phyloP scores from a whole-genome alignment of 2,329 filamentous ascomycete species.

The Thermothelomyces thermophilus region DNA sequence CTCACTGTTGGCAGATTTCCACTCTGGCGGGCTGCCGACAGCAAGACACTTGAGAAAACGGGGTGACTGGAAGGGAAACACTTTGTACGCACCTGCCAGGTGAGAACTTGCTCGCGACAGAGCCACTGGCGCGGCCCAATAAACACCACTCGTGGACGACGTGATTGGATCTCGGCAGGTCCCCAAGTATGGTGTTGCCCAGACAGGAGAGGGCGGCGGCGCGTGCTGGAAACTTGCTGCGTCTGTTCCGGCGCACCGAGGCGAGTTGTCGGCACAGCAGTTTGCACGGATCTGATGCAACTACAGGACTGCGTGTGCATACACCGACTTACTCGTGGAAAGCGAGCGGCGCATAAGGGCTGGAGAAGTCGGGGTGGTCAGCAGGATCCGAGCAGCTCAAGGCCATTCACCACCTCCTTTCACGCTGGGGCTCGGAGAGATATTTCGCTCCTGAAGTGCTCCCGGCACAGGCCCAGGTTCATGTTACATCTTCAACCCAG shows the following conservation, averaged over 20 bases:
- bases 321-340: no score
- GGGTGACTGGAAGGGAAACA: background rate
- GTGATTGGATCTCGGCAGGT: slow-evolving; percentile 4
- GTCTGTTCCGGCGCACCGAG: slow-evolving; percentile 7
- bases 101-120: background rate
- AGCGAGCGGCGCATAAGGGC: background rate
- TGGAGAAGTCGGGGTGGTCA: background rate
- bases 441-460: background rate
- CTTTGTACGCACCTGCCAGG: slow-evolving; percentile 5
- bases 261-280: slow-evolving; percentile 11
- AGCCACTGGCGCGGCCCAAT: background rate
- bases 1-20: no score
- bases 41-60: background rate
- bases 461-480: background rate
- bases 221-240: background rate
- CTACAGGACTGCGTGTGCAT: background rate
- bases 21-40: background rate
- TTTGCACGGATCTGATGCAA: background rate
- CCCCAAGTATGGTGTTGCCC: slow-evolving; percentile 8
- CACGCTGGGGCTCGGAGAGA: background rate
- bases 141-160: slow-evolving; percentile 3
- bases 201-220: background rate
- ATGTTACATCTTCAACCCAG: slow-evolving; percentile 9
- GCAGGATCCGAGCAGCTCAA: no score
- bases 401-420: no score